Percentiles rank a stretch among this genome's conserved stretches.
Conservation (phyloP, 345 rosid genomes). For the Acer yangbiense region DNA sequence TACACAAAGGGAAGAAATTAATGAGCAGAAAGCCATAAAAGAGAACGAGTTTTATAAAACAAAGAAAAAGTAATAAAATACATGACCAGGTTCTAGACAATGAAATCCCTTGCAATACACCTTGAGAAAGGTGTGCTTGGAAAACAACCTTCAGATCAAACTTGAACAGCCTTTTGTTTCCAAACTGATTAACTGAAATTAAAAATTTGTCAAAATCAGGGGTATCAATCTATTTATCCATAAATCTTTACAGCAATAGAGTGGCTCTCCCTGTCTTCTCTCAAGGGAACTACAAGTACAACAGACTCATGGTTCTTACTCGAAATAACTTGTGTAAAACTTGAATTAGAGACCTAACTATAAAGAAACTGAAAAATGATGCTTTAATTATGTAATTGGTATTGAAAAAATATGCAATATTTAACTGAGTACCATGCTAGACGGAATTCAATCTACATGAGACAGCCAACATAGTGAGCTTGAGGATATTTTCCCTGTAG, state of each 20-base stretch:
- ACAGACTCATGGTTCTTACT: not conserved
- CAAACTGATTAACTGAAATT: not conserved
- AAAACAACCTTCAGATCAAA: not conserved
- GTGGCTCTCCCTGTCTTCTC: not conserved
- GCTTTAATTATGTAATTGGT: constrained; percentile 4
- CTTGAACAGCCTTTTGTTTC: not conserved
- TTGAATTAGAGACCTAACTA: not conserved
- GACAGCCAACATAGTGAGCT: constrained; percentile 77
- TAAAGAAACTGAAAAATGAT: not conserved
- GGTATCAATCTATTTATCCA: not conserved
- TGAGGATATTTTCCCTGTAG: constrained; percentile 63
- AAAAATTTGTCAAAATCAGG: not conserved
- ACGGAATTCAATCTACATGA: constrained; percentile 55
- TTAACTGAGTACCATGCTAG: constrained; percentile 20
- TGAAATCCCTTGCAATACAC: not conserved
- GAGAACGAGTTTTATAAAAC: not conserved
- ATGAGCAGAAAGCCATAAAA: not conserved
- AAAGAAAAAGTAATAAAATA: not conserved
- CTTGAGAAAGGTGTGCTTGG: not conserved
- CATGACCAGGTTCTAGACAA: not conserved
- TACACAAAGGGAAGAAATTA: not conserved
- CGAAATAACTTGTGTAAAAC: not conserved
- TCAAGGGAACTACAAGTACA: not conserved
- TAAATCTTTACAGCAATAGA: not conserved
- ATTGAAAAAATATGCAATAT: constrained; percentile 7